Percentiles rank a stretch among this genome's conserved stretches.
phyloP scores from a whole-genome alignment of 2,329 filamentous ascomycete genomes.

The Cladosporium sp. region DNA sequence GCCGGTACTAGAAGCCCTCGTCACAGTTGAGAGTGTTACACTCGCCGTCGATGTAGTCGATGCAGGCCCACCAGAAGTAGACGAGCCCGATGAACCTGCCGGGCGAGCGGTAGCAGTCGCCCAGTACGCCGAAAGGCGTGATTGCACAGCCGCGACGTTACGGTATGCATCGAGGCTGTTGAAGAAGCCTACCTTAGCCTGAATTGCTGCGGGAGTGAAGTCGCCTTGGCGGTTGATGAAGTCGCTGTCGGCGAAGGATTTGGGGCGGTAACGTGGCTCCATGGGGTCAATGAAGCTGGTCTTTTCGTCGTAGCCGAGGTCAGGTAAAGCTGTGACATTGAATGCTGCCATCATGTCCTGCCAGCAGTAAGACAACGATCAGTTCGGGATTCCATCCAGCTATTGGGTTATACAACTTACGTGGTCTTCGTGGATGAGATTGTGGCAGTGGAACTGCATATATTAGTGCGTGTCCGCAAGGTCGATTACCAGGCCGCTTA shows the following conservation, averaged over 20 bases:
- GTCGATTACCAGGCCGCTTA: not conserved
- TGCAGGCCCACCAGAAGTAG: not conserved
- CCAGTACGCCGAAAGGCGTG: slow-evolving; percentile 29
- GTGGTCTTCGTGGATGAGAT: slow-evolving; percentile 43
- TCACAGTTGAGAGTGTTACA: not conserved
- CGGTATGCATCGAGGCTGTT: slow-evolving; percentile 31
- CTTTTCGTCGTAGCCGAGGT: slow-evolving; percentile 29
- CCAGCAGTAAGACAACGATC: not conserved
- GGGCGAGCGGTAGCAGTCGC: not conserved
- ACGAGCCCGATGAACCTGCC: not conserved
- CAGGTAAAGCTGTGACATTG: slow-evolving; percentile 37
- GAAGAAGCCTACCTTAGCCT: slow-evolving; percentile 30
- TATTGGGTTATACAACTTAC: not conserved
- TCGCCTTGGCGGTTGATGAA: slow-evolving; percentile 14
- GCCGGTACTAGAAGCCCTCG: not conserved
- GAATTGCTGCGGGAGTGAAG: slow-evolving; percentile 21
- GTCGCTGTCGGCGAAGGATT: slow-evolving; percentile 18
- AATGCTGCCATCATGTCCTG: slow-evolving; percentile 41
- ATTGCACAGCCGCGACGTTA: slow-evolving; percentile 22
- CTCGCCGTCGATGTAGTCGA: not conserved
- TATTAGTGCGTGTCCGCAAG: not conserved
- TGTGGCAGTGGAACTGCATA: slow-evolving; percentile 39
- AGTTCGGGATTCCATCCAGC: too few relatives aligned
- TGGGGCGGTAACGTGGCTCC: slow-evolving; percentile 19
- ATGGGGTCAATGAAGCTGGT: slow-evolving; percentile 25